Percentiles rank a stretch among this genome's conserved stretches.
Evolutionary conservation across 1,139 yeast species (phyloP).

Genomic region (Candida sanyaensis): DNA sequence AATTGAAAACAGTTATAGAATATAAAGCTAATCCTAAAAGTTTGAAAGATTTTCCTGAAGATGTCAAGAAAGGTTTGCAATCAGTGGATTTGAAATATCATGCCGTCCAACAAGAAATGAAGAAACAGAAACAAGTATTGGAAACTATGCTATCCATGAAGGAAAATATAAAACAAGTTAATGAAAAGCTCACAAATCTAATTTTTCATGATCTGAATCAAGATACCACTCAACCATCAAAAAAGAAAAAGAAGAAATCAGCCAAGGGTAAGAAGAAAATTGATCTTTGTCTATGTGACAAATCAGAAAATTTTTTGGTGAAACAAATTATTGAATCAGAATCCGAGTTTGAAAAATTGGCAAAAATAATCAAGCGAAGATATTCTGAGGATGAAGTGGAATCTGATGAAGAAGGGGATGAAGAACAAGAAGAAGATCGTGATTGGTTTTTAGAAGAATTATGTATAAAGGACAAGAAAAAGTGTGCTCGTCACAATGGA

Average conservation of each 20-base stretch:
- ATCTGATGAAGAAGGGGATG: conserved; percentile 13
- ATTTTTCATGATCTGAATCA: conserved; percentile 15
- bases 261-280: conserved; percentile 26
- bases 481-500: conserved; percentile 65
- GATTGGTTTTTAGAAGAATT: conserved; percentile 26
- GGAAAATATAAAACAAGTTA: conserved; percentile 38
- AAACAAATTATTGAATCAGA: conserved; percentile 19
- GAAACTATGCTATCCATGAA: conserved; percentile 30
- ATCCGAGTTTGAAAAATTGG: conserved; percentile 15
- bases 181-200: conserved; percentile 29
- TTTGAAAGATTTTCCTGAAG: conserved; percentile 30
- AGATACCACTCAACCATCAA: conserved; percentile 12
- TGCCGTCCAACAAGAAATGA: conserved; percentile 20
- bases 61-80: conserved; percentile 24
- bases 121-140: conserved; percentile 18
- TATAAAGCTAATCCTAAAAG: conserved; percentile 32
- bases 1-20: conserved; percentile 34
- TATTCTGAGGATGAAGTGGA: conserved; percentile 4
- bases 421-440: conserved; percentile 15
- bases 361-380: conserved; percentile 3
- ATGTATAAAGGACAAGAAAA: conserved; percentile 64
- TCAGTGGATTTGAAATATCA: conserved; percentile 23
- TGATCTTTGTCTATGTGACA: conserved; percentile 37
- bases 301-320: conserved; percentile 15
- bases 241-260: conserved; percentile 23